Conservation (phyloP, 2,329 filamentous ascomycete species). For the Monilinia vaccinii-corymbosi region DNA sequence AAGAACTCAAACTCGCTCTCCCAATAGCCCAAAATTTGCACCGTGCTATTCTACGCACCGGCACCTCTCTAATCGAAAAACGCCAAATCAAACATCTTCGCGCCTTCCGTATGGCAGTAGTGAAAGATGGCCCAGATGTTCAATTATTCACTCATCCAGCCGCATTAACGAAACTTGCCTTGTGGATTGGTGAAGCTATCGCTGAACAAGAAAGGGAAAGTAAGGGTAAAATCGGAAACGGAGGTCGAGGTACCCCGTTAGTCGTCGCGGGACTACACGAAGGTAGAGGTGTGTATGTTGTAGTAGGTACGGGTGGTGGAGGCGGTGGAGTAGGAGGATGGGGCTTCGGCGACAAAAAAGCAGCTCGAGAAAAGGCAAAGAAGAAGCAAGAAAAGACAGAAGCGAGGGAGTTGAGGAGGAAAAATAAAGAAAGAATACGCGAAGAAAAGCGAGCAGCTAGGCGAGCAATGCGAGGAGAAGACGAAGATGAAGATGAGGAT, state of each 20-base stretch:
- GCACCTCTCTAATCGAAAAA: constrained; percentile 85
- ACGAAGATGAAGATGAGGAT: no score
- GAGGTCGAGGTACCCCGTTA: constrained; percentile 69
- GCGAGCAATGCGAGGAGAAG: constrained; percentile 36
- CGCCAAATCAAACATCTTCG: constrained; percentile 86
- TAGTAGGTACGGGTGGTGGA: constrained; percentile 85
- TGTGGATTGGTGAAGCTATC: constrained; percentile 91
- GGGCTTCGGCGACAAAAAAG: constrained; percentile 58
- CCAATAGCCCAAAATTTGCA: constrained; percentile 82
- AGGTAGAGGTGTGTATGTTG: constrained; percentile 75
- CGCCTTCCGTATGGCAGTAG: constrained; percentile 89
- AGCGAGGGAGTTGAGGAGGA: constrained; percentile 47
- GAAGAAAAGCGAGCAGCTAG: constrained; percentile 53
- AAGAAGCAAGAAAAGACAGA: constrained; percentile 55
- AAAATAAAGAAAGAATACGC: constrained; percentile 48
- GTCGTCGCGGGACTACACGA: constrained; percentile 89
- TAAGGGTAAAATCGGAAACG: constrained; percentile 58
- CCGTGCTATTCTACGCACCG: constrained; percentile 85
- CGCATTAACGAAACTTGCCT: constrained; percentile 82
- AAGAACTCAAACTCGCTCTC: constrained; percentile 65
- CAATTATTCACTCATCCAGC: constrained; percentile 87
- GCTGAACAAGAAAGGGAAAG: constrained; percentile 76
- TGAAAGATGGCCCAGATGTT: constrained; percentile 90
- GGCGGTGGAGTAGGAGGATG: constrained; percentile 57
- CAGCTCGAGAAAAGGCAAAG: constrained; percentile 48